Base-by-base conservation (phyloP, 129 eudicot genomes). In the Deinandra increscens region DNA sequence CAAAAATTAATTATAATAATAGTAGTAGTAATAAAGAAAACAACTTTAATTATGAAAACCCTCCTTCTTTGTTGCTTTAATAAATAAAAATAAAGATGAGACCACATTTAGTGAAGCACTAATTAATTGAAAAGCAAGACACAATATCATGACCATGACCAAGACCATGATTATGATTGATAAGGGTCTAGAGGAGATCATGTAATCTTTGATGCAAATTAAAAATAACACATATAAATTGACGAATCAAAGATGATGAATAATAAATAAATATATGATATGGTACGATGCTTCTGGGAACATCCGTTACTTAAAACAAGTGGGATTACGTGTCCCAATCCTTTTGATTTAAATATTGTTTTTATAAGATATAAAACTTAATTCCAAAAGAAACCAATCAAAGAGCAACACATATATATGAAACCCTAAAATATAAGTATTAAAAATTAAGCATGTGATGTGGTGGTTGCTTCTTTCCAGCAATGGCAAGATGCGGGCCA, bases 381-480 rank as follows among this genome's bases (percentile, higher is more conserved):
- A 12, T n/a, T 23, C 51, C 9, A 67, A 68, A 61, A 75, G 42
- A 6, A 15, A 46, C 75, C 59, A 64, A 37, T 55, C 36, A 50
- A 0, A 55, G 65, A 60, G 29, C 44, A 9, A 60, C 80, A 49
- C 46, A 46, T 37, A 14, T 13, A 51, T n/a, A 26, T 26, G 31
- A 26, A 26, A n/a, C n/a, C 31, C 31, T 26, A 26, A 26, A 26
- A 26, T n/a, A n/a, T n/a, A 3, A 3, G 31, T 26, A 26, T 3
- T 26, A 26, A 3, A 26, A 26, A 15, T 48, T n/a, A 61, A 12
- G 29, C 60, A 39, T 31, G 53, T 72, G 69, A 63, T 65, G 79
- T n/a, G n/a, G n/a, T n/a, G 31, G 3, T 26, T 26, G 31, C 49
- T 84, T 71, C 82, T 82, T 84, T 84, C 95, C 85, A 84, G 75